Evolutionary conservation across 768 basidiomycete species (phyloP), one percentile per base, ranked within the genome.

Genomic region (Russula emetica): DNA sequence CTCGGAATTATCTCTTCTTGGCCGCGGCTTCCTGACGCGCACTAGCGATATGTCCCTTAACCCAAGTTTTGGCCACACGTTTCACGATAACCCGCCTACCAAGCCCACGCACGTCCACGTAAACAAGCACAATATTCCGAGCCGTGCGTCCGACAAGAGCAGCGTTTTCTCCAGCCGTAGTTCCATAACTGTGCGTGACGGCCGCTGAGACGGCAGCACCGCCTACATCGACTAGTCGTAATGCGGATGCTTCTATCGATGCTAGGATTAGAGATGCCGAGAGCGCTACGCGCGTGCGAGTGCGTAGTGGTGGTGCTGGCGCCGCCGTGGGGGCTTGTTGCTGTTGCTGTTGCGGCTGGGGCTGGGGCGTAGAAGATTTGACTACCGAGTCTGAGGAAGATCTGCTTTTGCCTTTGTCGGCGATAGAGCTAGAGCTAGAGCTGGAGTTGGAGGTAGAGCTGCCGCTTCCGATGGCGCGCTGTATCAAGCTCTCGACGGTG

Each of bases 51-150:
- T 1, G 60, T 14, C 40, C 62, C 66, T 49, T 58, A 47, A 51
- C 56, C 61, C 56, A 69, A 6, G 34, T 20, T 53, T 58, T 64
- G 40, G 58, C 59, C 57, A 30, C 24, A 18, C 60, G 58, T 47
- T 53, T 67, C 38, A 69, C 66, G 55, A 69, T 38, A 24, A 60
- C 66, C 14, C 56, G 34, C 7, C 67, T 42, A 2, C 66, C 66
- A 2, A 69, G 34, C 3, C 67, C 67, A 0, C 55, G 66, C 51
- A 61, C 38, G 45, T 67, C 67, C 32, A 67, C 60, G 32, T 69
- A 69, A 22, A 67, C 66, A 1, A 69, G 66, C 44, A 67, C 62
- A 52, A 67, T 60, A 53, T 69, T 67, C 7, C 62, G 61, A 53
- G 47, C 38, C 53, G 68, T 61, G 38, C 66, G 20, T 20, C n/a